phyloP scores from a whole-genome alignment of 2,329 filamentous ascomycete species.

The Hypomyces rosellus region DNA sequence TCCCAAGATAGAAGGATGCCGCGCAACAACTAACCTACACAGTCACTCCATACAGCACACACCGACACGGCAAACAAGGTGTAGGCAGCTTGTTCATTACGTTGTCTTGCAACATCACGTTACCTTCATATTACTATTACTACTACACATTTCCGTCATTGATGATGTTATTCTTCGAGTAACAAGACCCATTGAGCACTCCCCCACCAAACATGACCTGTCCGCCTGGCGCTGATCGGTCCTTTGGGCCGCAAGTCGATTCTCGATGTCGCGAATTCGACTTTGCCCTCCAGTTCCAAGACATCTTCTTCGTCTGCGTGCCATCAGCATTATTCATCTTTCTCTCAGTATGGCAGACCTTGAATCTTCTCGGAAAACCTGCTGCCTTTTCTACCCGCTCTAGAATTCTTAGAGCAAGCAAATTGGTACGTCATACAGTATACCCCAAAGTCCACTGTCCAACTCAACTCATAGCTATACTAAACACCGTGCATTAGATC shows the following conservation, averaged over 20 bases:
- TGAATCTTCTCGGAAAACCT: conserved; percentile 2
- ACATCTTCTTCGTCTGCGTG: conserved; percentile 19
- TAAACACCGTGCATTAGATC: conserved; percentile 1
- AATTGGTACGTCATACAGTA: neutral
- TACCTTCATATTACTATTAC: no score
- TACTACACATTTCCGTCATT: no score
- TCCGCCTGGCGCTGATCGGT: conserved; percentile 9
- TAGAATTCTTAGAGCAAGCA: neutral
- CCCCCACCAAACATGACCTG: neutral
- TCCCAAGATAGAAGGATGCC: no score
- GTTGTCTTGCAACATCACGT: no score
- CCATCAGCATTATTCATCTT: conserved; percentile 17
- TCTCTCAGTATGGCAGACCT: conserved; percentile 8
- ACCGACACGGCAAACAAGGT: no score
- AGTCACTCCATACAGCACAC: no score
- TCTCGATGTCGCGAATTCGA: conserved; percentile 20
- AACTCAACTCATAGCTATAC: no score
- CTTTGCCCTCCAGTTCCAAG: conserved; percentile 23
- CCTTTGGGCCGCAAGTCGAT: conserved; percentile 19
- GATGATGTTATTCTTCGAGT: no score
- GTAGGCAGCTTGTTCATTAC: no score
- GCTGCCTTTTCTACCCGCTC: conserved; percentile 9
- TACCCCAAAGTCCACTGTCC: no score
- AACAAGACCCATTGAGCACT: no score
- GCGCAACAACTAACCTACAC: no score